Conservation (phyloP, 2,329 filamentous ascomycete genomes). For the Cytospora mali region DNA sequence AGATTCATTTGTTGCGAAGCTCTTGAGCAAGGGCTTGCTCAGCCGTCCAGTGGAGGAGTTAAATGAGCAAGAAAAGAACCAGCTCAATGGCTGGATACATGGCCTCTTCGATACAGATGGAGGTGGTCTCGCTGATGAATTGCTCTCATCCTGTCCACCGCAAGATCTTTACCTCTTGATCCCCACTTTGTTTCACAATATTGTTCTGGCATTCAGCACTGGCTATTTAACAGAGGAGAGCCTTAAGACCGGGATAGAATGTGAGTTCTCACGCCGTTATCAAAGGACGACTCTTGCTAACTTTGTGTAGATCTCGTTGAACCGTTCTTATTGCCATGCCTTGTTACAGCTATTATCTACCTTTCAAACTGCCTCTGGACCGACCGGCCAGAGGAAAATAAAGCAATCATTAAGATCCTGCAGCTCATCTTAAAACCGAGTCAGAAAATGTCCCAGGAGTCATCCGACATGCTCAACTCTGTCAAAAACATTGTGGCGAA, state of each 20-base stretch:
- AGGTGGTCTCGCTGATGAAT: conserved; percentile 73
- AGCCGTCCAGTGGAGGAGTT: conserved; percentile 62
- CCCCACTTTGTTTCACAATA: conserved; percentile 76
- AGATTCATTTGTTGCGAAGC: conserved; percentile 69
- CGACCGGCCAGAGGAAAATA: conserved; percentile 63
- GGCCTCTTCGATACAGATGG: conserved; percentile 76
- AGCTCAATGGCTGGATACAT: conserved; percentile 74
- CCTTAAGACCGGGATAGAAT: conserved; percentile 76
- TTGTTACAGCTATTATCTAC: conserved; percentile 74
- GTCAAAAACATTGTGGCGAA: conserved; percentile 73
- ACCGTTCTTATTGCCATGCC: conserved; percentile 76
- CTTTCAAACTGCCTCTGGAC: conserved; percentile 71
- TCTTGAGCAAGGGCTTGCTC: conserved; percentile 63
- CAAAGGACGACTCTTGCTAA: conserved; percentile 29
- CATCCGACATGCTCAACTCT: conserved; percentile 68
- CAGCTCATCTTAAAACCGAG: conserved; percentile 71
- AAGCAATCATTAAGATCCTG: conserved; percentile 70
- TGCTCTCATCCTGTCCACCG: conserved; percentile 80
- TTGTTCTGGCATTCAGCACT: conserved; percentile 68
- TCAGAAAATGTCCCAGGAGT: conserved; percentile 68
- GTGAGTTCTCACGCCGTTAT: conserved; percentile 47
- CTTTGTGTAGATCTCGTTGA: conserved; percentile 68
- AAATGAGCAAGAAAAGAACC: conserved; percentile 63
- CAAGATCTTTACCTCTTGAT: conserved; percentile 82
- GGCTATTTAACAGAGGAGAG: conserved; percentile 68